Percentiles rank a stretch among this genome's conserved stretches.
Evolutionary conservation across 2,329 filamentous ascomycete genomes (phyloP).

Genomic region (Plectosphaerella cucumerina): DNA sequence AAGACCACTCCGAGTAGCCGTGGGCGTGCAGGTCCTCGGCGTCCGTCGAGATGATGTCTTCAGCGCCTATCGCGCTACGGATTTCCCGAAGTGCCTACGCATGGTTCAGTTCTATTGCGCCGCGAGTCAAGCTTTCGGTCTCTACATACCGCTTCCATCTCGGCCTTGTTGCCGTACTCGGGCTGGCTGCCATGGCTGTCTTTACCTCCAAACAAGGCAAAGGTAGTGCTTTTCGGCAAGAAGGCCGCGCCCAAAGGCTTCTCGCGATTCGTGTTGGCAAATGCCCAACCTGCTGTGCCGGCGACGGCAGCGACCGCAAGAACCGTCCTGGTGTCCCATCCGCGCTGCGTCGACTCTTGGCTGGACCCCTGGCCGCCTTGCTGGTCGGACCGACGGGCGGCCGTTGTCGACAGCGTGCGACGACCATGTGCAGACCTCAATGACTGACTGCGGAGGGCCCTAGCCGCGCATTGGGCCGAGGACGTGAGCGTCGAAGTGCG

Average conservation of each 20-base stretch:
- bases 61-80: slow-evolving; percentile 35
- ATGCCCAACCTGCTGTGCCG: slow-evolving; percentile 35
- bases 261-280: slow-evolving; percentile 23
- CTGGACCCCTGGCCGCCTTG: not conserved
- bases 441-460: slow-evolving; percentile 6
- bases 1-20: slow-evolving; percentile 66
- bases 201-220: slow-evolving; percentile 21
- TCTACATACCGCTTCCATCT: slow-evolving; percentile 22
- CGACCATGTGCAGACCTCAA: slow-evolving; percentile 1
- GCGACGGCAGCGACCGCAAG: slow-evolving; percentile 33
- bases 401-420: slow-evolving; percentile 16
- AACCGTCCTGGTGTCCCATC: slow-evolving; percentile 27
- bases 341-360: slow-evolving; percentile 6
- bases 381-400: slow-evolving; percentile 10
- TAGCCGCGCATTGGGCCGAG: slow-evolving; percentile 4
- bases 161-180: slow-evolving; percentile 35
- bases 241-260: slow-evolving; percentile 5
- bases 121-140: not conserved
- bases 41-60: slow-evolving; percentile 59
- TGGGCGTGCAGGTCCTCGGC: slow-evolving; percentile 57
- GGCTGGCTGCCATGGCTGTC: slow-evolving; percentile 12
- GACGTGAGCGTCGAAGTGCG: not conserved
- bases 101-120: not conserved
- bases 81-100: slow-evolving; percentile 52
- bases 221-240: slow-evolving; percentile 14